Evolutionary conservation across 2,329 filamentous ascomycete genomes (phyloP), one percentile per base, ranked within the genome.

Genomic region (Claviceps spartinae): DNA sequence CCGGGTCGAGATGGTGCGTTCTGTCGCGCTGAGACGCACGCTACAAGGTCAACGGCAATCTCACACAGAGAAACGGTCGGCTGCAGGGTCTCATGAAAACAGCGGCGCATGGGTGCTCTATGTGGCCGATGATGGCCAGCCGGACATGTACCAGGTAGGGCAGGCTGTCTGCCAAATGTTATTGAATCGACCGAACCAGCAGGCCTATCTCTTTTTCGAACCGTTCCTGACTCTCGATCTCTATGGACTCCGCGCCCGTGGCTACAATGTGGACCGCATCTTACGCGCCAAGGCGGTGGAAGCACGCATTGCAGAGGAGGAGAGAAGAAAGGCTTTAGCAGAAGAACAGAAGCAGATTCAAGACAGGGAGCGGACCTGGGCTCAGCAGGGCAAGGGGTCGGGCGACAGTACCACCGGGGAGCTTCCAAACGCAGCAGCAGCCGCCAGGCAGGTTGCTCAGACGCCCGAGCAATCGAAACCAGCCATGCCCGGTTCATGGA

Each of bases 241-340:
- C 24, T 78, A 86, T 47, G 83, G 90, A 49, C 71, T 98, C 42
- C 83, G 88, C 60, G 82, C 83, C 54, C 88, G 93, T 57, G 93
- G 93, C 1, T 97, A 96, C 73, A 97, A 98, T 59, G 93, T 98
- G 41, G 88, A 96, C 62, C 85, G 93, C 48, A 97, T 98, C 56
- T 75, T 98, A 22, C 81, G 88, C 40, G 85, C 85, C 51, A 94
- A 94, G 69, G 88, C 86, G 20, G 86, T 87, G 2, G 89, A 97
- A 66, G 87, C 88, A 5, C 81, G 87, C 50, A 82, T 97, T 57
- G 89, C 88, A 0, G 90, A 96, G 62, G 85, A 86, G 60, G 82
- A 88, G 64, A 79, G 86, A 48, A 82, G 85, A 61, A 83, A 83
- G 61, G 82, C 86, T 38, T 66, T 89, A 5, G 85, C 86, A 56